phyloP scores from a whole-genome alignment of 2,329 filamentous ascomycete species.

The Fusarium newnesense region DNA sequence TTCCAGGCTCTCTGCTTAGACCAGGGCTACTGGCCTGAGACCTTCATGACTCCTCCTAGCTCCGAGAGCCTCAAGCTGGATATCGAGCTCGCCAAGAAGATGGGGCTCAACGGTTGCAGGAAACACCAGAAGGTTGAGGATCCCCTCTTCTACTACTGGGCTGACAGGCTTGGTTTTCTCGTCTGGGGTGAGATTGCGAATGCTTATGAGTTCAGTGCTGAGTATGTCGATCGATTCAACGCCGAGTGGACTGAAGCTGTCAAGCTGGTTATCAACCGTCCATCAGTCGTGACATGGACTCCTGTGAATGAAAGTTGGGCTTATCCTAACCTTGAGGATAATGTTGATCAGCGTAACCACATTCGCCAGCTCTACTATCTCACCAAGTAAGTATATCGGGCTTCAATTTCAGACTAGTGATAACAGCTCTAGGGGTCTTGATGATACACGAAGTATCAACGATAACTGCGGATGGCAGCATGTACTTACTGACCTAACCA shows the following conservation, averaged over 20 bases:
- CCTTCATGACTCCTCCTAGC: constrained; percentile 67
- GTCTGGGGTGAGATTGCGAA: constrained; percentile 75
- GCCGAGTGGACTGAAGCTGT: constrained; percentile 73
- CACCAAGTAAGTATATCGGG: constrained; percentile 62
- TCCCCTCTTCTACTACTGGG: constrained; percentile 69
- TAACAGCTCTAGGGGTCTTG: constrained; percentile 56
- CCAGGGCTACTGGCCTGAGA: constrained; percentile 72
- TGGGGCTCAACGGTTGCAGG: constrained; percentile 73
- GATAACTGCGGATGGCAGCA: constrained; percentile 81
- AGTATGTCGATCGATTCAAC: constrained; percentile 69
- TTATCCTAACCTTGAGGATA: constrained; percentile 67
- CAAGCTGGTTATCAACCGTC: constrained; percentile 72
- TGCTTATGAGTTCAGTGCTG: constrained; percentile 69
- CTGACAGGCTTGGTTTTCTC: constrained; percentile 68
- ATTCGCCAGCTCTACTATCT: constrained; percentile 71
- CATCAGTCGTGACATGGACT: constrained; percentile 73
- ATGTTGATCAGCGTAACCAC: constrained; percentile 69
- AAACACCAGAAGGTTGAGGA: constrained; percentile 75
- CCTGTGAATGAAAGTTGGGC: constrained; percentile 73
- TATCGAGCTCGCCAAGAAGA: constrained; percentile 65
- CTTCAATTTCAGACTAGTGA: constrained; percentile 35
- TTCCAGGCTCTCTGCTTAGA: constrained; percentile 71
- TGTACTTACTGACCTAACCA: constrained; percentile 70
- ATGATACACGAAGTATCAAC: constrained; percentile 72
- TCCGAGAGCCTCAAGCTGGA: constrained; percentile 58